Evolutionary conservation across 1,284 basidiomycete species (phyloP).

Genomic region (Boletus hoseneyae): DNA sequence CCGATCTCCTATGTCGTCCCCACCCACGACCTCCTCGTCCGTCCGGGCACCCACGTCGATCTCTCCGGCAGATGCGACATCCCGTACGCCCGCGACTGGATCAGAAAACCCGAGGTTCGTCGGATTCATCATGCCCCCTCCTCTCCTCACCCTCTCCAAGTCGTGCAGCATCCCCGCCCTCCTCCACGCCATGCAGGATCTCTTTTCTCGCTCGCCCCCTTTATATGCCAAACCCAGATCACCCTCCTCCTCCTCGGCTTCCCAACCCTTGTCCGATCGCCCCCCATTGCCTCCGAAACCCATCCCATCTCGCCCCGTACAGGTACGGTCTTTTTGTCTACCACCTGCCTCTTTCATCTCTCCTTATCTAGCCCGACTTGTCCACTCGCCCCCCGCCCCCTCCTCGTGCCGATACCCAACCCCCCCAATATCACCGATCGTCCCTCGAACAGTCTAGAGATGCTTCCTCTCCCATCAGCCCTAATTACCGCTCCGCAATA

Average conservation of each 20-base stretch:
- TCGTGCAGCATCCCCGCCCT: constrained; percentile 66
- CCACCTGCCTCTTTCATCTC: constrained; percentile 3
- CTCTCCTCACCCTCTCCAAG: constrained; percentile 36
- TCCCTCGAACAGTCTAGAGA: constrained; percentile 21
- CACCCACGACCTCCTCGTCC: constrained; percentile 89
- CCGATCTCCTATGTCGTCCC: constrained; percentile 95
- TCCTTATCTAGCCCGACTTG: constrained; percentile 30
- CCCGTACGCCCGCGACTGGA: constrained; percentile 77
- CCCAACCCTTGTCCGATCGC: constrained; percentile 31
- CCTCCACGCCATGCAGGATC: constrained; percentile 69
- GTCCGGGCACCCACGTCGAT: constrained; percentile 74
- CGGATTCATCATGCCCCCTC: constrained; percentile 19
- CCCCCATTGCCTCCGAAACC: constrained; percentile 50
- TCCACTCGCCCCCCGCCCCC: constrained; percentile 40
- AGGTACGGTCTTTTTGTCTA: constrained; percentile 13
- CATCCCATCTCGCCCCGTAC: constrained; percentile 11
- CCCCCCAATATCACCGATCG: constrained; percentile 32
- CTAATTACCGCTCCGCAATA: constrained; percentile 32
- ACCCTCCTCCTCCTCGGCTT: constrained; percentile 27
- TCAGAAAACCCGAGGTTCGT: constrained; percentile 79
- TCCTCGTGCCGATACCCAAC: constrained; percentile 22
- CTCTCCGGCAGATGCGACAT: constrained; percentile 74
- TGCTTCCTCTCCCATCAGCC: constrained; percentile 16
- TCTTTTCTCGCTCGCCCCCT: constrained; percentile 85
- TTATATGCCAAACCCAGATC: constrained; percentile 82